These are phyloP conservation scores for Annulohypoxylon bovei DNA, from an alignment of 495 filamentous ascomycete genomes.

Conservation along the genomic window DNA sequence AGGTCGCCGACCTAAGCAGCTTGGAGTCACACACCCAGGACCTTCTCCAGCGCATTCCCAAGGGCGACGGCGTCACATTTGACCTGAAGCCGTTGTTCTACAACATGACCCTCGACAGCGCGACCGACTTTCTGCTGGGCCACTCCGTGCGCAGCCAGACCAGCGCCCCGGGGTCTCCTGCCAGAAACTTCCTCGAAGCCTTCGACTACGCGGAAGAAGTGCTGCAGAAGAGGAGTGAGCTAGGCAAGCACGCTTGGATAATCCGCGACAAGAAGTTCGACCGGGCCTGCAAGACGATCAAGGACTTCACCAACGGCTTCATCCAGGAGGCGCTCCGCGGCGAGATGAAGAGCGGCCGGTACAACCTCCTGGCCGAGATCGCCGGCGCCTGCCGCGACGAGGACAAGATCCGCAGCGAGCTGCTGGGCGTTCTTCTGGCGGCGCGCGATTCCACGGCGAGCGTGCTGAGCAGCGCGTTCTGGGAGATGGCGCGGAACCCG, in stretches of 20 bases:
- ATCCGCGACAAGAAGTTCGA: constrained; percentile 6
- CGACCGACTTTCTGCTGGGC: constrained; percentile 2
- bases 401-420: background rate
- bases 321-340: constrained; percentile 2
- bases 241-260: background rate
- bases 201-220: constrained; percentile 3
- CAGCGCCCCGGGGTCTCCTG: background rate
- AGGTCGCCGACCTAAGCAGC: background rate
- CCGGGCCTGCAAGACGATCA: background rate
- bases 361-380: background rate
- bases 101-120: constrained; percentile 5
- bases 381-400: background rate
- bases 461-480: background rate
- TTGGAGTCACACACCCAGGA: background rate
- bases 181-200: constrained; percentile 1
- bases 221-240: background rate
- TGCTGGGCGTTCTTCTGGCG: background rate
- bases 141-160: background rate
- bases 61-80: background rate
- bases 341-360: background rate
- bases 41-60: background rate
- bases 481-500: background rate
- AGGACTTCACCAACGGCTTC: background rate
- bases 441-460: constrained; percentile 2
- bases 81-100: constrained; percentile 6